Evolutionary conservation across 2,329 filamentous ascomycete genomes (phyloP), one percentile per base, ranked within the genome.

Genomic region (Westerdykella ornata): DNA sequence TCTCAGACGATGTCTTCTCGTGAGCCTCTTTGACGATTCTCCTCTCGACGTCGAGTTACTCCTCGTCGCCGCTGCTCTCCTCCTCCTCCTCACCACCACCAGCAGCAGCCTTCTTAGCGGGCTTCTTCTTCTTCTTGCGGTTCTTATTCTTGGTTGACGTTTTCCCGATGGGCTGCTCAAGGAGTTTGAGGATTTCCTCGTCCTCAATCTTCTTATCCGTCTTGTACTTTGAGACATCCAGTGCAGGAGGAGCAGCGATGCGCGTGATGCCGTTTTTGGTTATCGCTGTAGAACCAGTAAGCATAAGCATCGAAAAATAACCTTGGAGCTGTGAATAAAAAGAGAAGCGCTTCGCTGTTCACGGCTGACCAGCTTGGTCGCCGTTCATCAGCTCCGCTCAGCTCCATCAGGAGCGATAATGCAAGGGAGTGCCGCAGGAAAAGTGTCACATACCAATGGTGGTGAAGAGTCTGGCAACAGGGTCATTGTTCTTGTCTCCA

Each of bases 191-290:
- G 53, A 98, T 77, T 72, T 97, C 90, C 73, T 94, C 88, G 52
- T 97, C 90, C 53, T 82, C 84, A 62, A 98, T 95, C 79, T 96
- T 96, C 80, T 97, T 97, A 69, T 97, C 89, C 26, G 87, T 84
- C 78, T 95, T 84, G 76, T 84, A 80, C 74, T 89, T 88, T 64
- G 76, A 78, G 47, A 92, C 67, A 63, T 97, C 88, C 49, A 84
- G 76, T 16, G 82, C 67, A 47, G 85, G 81, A 26, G 92, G 83
- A 18, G 78, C 82, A 57, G 87, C 82, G 44, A 98, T 74, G 72
- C 86, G 87, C 62, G 85, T 88, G 60, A 98, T 75, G 54, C 92
- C 92, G 67, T 97, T 96, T 81, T 98, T 98, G 60, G 88, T 96
- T 68, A 98, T 88, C 46, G 88, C 92, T 95, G 52, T 35, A 3